Percentiles rank a stretch among this genome's conserved stretches.
Conservation (phyloP, 352 stramenopile genomes). For the Aphanomyces cochlioides region DNA sequence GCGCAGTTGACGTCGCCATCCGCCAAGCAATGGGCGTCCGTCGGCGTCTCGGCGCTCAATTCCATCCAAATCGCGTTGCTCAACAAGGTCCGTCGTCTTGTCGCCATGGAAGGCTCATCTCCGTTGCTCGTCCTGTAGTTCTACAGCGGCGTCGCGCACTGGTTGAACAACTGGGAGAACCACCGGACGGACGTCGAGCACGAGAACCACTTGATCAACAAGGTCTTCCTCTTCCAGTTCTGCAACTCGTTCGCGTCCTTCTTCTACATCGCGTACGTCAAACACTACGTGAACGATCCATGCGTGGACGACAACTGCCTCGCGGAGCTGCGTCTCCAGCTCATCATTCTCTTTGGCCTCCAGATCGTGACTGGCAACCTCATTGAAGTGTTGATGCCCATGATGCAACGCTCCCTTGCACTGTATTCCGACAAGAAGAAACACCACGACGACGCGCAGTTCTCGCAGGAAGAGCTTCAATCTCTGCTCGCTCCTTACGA, state of each 20-base stretch:
- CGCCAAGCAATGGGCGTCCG: conserved; percentile 36
- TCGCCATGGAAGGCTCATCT: conserved; percentile 29
- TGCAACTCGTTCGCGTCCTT: conserved; percentile 97
- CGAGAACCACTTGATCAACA: conserved; percentile 93
- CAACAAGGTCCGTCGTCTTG: conserved; percentile 49
- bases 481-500: conserved; percentile 80
- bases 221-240: conserved; percentile 98
- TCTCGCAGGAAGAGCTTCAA: conserved; percentile 75
- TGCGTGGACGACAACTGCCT: conserved; percentile 85
- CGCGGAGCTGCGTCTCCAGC: conserved; percentile 85
- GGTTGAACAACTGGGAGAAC: conserved; percentile 93
- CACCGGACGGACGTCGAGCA: conserved; percentile 87
- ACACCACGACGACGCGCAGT: conserved; percentile 13
- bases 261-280: conserved; percentile 92
- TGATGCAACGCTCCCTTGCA: conserved; percentile 52
- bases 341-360: conserved; percentile 90
- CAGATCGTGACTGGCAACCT: conserved; percentile 90
- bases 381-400: conserved; percentile 83
- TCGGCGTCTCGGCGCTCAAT: conserved; percentile 57
- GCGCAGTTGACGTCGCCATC: conserved; percentile 51
- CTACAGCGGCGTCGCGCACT: conserved; percentile 87
- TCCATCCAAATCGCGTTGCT: conserved; percentile 91
- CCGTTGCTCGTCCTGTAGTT: conserved; percentile 34
- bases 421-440: conserved; percentile 11
- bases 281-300: conserved; percentile 46